Evolutionary conservation across 1,284 basidiomycete species (phyloP).

Genomic region (Pseudozyma flocculosa): DNA sequence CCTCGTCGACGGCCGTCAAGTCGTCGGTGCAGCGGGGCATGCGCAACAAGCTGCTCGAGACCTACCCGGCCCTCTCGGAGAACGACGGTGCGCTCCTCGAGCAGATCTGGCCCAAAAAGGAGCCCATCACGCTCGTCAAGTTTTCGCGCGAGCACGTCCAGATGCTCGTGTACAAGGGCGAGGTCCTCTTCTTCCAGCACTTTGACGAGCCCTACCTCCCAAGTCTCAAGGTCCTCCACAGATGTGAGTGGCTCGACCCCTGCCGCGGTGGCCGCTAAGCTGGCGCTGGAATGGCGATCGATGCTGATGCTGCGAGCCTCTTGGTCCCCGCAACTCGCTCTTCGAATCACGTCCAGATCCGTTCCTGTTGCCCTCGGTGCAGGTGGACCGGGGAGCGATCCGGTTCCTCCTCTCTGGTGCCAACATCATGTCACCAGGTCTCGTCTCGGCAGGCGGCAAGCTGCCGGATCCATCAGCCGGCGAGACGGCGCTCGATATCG

Average conservation of each 20-base stretch:
- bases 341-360: conserved; percentile 64
- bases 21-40: conserved; percentile 89
- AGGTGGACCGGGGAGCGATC: conserved; percentile 94
- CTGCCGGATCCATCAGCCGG: conserved; percentile 68
- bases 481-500: conserved; percentile 69
- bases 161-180: conserved; percentile 81
- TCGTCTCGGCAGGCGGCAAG: conserved; percentile 86
- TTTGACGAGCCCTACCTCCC: conserved; percentile 92
- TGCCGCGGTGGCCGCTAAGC: too few relatives aligned
- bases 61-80: conserved; percentile 67
- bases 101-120: conserved; percentile 97
- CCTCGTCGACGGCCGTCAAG: conserved; percentile 90
- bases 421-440: conserved; percentile 69
- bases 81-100: conserved; percentile 72
- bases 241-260: conserved; percentile 61
- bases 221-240: conserved; percentile 82
- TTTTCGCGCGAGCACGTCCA: conserved; percentile 89
- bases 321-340: neutral
- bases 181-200: conserved; percentile 94
- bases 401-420: conserved; percentile 83
- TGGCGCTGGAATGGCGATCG: neutral
- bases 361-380: conserved; percentile 79
- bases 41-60: conserved; percentile 74
- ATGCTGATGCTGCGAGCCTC: neutral
- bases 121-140: conserved; percentile 85